Evolutionary conservation across 371 early-diverging fungal species (phyloP), one percentile per base, ranked within the genome.

Genomic region (Mucor lusitanicus): DNA sequence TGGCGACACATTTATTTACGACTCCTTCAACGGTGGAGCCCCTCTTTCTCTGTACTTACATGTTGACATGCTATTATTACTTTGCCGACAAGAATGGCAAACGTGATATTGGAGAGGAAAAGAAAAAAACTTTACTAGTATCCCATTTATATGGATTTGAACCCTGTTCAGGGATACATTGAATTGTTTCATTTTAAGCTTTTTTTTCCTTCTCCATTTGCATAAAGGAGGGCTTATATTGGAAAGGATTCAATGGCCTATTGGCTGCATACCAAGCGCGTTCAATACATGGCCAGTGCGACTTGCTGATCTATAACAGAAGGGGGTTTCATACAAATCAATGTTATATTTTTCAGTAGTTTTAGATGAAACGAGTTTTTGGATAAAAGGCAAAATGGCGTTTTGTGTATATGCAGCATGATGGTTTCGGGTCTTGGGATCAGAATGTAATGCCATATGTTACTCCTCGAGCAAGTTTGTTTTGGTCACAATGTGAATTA

Each of bases 141-240:
- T 5, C 23, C 23, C 8, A 3, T 23, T 3, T 50, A 25, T 50
- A 50, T 50, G 50, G 27, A 25, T 50, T 50, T 50, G 50, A 50
- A 27, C 50, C 23, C 50, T 50, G 7, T 50, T 50, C 40, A 40
- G 40, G 40, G 40, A 40, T 40, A 40, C 40, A 40, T 40, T 40
- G 40, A 40, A 40, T 17, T 40, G 40, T 40, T 50, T 50, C 50
- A 50, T 50, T 50, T 50, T 50, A 50, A 50, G 50, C 50, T 50
- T 25, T 27, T 50, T 50, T 40, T 17, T 40, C 13, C 17, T 15
- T 40, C 0, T 40, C 17, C 17, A 27, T 23, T 50, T 25, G 25
- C 25, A 50, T 50, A 23, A 25, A 13, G 8, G 23, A 13, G 50
- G 25, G 23, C 25, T 13, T 40, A 17, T 6, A 50, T 27, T 50